Percentiles rank a stretch among this genome's conserved stretches.
phyloP scores from a whole-genome alignment of 306 rosid species.

The Ceratonia siliqua region DNA sequence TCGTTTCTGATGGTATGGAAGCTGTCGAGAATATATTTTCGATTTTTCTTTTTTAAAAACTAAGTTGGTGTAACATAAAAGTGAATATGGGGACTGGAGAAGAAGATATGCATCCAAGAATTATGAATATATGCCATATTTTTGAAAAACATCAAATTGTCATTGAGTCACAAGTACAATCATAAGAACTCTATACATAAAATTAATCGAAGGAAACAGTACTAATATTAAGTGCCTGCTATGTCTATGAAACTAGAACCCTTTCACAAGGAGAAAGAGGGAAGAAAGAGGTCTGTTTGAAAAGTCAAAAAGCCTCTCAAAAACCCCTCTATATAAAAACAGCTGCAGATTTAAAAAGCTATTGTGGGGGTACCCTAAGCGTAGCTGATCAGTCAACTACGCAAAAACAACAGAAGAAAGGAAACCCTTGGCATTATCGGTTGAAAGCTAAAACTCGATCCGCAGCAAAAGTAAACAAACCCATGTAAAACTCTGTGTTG shows the following conservation, averaged over 20 bases:
- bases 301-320: conserved; percentile 46
- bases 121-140: not conserved
- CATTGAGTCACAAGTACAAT: not conserved
- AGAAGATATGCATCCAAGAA: conserved; percentile 13
- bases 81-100: not conserved
- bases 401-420: conserved; percentile 41
- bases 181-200: conserved; percentile 23
- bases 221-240: conserved; percentile 14
- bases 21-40: not conserved
- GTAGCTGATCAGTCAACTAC: conserved; percentile 42
- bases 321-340: conserved; percentile 23
- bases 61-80: not conserved
- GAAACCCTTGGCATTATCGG: conserved; percentile 22
- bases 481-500: conserved; percentile 13
- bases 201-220: not conserved
- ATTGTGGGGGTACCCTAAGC: conserved; percentile 32
- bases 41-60: too few species aligned
- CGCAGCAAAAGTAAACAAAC: conserved; percentile 13
- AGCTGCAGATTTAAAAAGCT: conserved; percentile 24
- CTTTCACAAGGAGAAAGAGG: conserved; percentile 30
- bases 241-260: conserved; percentile 1
- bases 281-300: conserved; percentile 32
- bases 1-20: not conserved
- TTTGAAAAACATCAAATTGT: not conserved
- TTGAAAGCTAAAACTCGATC: not conserved